Evolutionary conservation across 2,329 filamentous ascomycete genomes (phyloP).

Genomic region (Fusarium liriodendri): DNA sequence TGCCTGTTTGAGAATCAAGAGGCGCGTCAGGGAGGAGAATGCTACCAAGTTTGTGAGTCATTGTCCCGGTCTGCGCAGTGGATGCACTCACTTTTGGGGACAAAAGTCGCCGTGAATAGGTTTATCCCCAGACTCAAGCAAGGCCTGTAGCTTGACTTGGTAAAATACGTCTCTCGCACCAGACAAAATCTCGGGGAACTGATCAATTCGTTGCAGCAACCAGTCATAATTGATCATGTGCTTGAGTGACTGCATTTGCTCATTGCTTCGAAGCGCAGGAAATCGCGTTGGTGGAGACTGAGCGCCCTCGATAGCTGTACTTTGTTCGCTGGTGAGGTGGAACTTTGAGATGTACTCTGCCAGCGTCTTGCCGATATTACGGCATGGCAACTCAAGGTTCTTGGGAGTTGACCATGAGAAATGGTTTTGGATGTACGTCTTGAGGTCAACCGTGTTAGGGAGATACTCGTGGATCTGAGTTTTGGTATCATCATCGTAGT

Average conservation of each 20-base stretch:
- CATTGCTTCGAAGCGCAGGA: neutral
- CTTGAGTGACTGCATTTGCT: slow-evolving; percentile 7
- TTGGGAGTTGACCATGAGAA: neutral
- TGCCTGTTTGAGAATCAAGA: neutral
- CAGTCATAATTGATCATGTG: slow-evolving; percentile 6
- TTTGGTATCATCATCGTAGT: neutral
- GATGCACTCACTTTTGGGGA: slow-evolving; percentile 1
- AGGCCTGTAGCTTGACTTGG: neutral
- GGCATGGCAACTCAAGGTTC: neutral
- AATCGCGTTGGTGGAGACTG: neutral
- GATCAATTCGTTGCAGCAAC: neutral
- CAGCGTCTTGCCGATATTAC: neutral
- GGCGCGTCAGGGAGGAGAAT: neutral
- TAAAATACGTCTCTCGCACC: neutral
- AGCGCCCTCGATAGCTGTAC: accelerated
- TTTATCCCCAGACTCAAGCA: neutral
- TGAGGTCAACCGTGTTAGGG: neutral
- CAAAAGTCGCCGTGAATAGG: slow-evolving; percentile 7
- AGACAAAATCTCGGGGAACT: neutral
- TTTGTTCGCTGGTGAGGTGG: neutral
- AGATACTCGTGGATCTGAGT: neutral
- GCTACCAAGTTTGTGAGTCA: neutral
- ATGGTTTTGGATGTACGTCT: neutral
- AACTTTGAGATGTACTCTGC: neutral
- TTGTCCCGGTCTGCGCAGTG: neutral